Conservation (phyloP, 2,329 filamentous ascomycete species). For the Fusarium nisikadoi region DNA sequence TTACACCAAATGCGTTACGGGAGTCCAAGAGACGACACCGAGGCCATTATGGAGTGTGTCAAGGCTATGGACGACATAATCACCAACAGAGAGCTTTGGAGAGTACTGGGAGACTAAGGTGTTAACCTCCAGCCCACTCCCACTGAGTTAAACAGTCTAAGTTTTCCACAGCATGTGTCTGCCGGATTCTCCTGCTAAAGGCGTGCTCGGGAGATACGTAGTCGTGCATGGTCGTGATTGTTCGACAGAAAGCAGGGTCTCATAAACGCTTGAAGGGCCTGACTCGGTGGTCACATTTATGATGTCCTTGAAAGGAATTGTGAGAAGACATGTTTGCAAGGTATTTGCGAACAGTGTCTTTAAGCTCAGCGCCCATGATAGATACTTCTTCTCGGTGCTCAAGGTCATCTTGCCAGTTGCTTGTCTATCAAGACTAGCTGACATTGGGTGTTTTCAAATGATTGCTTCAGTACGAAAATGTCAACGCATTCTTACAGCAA, state of each 20-base stretch:
- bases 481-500: background rate
- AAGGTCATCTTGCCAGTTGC: background rate
- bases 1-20: background rate
- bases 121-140: background rate
- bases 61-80: background rate
- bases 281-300: too few relatives aligned
- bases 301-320: too few relatives aligned
- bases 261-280: background rate
- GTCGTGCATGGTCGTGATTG: too few relatives aligned
- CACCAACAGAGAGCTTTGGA: background rate
- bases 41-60: background rate
- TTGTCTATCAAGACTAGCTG: background rate
- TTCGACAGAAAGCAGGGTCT: background rate
- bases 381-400: too few relatives aligned
- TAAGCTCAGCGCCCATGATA: too few relatives aligned
- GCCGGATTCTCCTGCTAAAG: too few relatives aligned
- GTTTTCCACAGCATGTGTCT: too few relatives aligned
- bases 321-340: too few relatives aligned
- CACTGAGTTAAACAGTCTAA: too few relatives aligned
- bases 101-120: background rate
- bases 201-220: too few relatives aligned
- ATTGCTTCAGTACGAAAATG: background rate
- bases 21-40: background rate
- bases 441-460: background rate
- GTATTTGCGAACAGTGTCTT: too few relatives aligned